A percentile compares a stretch with the other conserved stretches of the same genome.
phyloP scores from a whole-genome alignment of 495 filamentous ascomycete genomes.

The Hypoxylon crocopeplum region DNA sequence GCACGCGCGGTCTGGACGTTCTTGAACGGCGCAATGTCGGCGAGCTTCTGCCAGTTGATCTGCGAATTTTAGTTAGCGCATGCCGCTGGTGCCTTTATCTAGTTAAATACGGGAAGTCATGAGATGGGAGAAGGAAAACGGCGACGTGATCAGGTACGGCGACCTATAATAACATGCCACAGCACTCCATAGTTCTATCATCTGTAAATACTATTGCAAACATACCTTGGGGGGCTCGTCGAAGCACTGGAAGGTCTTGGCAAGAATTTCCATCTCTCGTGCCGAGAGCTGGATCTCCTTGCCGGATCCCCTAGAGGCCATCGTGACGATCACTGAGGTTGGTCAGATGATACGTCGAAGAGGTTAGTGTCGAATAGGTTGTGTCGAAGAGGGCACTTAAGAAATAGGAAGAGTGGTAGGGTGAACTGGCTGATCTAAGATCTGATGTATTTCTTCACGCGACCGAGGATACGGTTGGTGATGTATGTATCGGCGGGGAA shows the following conservation, averaged over 20 bases:
- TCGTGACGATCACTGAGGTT: neutral
- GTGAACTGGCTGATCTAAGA: too few species aligned
- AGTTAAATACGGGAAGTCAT: too few species aligned
- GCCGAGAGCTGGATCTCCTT: slow-evolving; percentile 1
- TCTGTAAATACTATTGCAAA: neutral
- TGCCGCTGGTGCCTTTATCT: too few species aligned
- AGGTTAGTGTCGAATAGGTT: neutral
- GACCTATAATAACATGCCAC: too few species aligned
- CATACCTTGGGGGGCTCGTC: slow-evolving; percentile 18
- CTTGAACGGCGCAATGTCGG: slow-evolving; percentile 24
- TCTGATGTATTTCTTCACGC: too few species aligned
- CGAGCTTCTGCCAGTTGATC: slow-evolving; percentile 29
- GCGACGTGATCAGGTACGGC: too few species aligned
- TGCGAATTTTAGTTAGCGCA: neutral
- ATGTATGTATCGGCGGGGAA: too few species aligned
- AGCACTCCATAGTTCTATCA: too few species aligned
- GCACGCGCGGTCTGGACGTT: slow-evolving; percentile 10
- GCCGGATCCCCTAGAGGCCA: slow-evolving; percentile 1
- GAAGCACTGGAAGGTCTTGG: slow-evolving; percentile 16
- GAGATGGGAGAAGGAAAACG: too few species aligned
- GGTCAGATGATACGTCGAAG: neutral
- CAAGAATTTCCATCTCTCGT: slow-evolving; percentile 27
- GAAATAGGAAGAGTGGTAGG: too few species aligned
- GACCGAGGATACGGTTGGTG: too few species aligned
- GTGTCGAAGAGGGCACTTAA: neutral